phyloP scores from a whole-genome alignment of 257 asterid species.

The Solanum pimpinellifolium region DNA sequence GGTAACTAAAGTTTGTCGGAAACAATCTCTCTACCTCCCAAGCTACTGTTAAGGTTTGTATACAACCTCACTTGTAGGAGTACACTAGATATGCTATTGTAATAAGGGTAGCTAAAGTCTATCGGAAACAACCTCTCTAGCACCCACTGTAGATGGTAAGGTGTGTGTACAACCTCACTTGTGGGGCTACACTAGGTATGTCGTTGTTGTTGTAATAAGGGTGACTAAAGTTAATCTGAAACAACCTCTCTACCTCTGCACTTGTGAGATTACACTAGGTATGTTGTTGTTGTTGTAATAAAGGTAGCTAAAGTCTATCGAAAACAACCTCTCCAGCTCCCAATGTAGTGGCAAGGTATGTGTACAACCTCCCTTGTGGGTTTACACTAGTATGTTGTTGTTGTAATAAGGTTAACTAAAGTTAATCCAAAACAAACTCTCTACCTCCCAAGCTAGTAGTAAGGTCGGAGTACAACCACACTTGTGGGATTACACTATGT shows the following conservation, averaged over 20 bases:
- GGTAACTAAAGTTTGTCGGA: neutral
- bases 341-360: neutral
- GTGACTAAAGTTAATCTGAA: neutral
- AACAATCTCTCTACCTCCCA: neutral
- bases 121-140: neutral
- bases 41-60: neutral
- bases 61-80: neutral
- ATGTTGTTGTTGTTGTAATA: neutral
- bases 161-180: neutral
- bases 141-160: neutral
- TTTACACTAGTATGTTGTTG: neutral
- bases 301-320: neutral
- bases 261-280: neutral
- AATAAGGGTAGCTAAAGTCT: neutral
- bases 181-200: neutral
- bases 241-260: neutral
- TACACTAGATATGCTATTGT: neutral
- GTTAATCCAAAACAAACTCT: neutral
- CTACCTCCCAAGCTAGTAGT: neutral
- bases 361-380: neutral
- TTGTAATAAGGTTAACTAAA: neutral
- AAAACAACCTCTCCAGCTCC: neutral
- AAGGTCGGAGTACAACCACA: neutral
- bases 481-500: neutral
- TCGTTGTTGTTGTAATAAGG: neutral